Base-by-base conservation (phyloP, 106 monocot species). In the Narthecium ossifragum region DNA sequence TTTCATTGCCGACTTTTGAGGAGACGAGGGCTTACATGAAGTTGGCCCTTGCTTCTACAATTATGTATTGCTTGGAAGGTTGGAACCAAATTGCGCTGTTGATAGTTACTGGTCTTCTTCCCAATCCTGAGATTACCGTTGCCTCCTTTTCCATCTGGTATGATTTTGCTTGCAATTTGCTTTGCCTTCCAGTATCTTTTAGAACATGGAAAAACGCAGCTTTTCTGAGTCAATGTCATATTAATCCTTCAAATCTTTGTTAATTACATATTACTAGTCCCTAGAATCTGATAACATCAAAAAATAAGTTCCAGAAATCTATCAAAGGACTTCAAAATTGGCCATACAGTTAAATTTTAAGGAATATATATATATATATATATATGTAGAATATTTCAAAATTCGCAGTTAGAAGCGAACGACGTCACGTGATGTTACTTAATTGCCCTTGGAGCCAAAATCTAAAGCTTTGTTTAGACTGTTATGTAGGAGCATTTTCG, bases 31-130 rank as follows among this genome's bases (percentile, higher is more conserved):
- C 43, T 0, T 65, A 71, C 29, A 46, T 58, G 23, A 63, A 32
- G 52, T 52, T 77, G 7, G 71, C 77, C 26, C 27, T 77, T 37
- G 70, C 60, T n/a, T 77, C 77, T 11, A 71, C 71, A 2, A 23
- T 66, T 0, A 77, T 77, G 77, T 29, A 22, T 49, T 24, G 49
- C 20, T 22, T 22, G 49, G 23, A 49, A 20, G 23, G 18, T 0
- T 49, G 49, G 22, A 49, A 49, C 23, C 9, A 8, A 8, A 22
- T 49, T n/a, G 49, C 9, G 2, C 8, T 49, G 22, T 22, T 49
- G 23, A 23, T 49, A 22, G 21, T 43, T 13, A 43, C 43, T 13
- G 43, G 43, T 3, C 43, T 49, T 49, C 49, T 49, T 1, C 5
- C 17, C 23, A 24, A 22, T 23, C 49, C 4, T 5, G 49, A n/a